Base-by-base conservation (phyloP, 2,329 filamentous ascomycete genomes). In the Clarireedia monteithiana region DNA sequence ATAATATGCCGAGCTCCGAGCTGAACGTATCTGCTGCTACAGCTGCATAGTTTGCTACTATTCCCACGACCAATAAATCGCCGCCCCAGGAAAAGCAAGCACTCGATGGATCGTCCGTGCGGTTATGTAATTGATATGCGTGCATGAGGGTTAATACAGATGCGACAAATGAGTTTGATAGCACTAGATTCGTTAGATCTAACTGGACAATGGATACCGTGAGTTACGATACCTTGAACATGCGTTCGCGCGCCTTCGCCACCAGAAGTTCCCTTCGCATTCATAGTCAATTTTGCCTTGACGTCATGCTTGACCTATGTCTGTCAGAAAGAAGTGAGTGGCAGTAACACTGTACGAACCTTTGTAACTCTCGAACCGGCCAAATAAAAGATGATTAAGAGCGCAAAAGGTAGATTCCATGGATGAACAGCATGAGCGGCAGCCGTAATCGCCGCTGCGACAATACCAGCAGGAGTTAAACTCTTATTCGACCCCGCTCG, bases 11-110 rank as follows among this genome's bases (percentile, higher is more conserved):
- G 20, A 99, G 83, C 74, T 99, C 94, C 10, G 91, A 96, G 56
- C 88, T 91, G 70, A 96, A 94, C 0, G 94, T 99, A 70, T 99
- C 94, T 50, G 92, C 89, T 20, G 90, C 84, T 9, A 95, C 91
- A 49, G 89, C 89, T 26, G 91, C 92, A 67, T 99, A 99, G 73
- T 96, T 92, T 44, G 83, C 82, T 62, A 88, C 81, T 62, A 87
- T 84, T 12, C 84, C 84, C 20, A 86, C 67, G 10, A 85, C 74
- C 4, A 86, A 74, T 5, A 86, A 69, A 64, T 86, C 83, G 38
- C 83, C 84, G 49, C 75, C 75, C 80, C 80, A 84, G 0, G 76
- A 71, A 66, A 75, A 85, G 71, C 82, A 85, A 30, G 62, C 38
- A 69, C 66, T 61, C 5, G 59, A 59, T 15, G 55, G 27, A 23